These are phyloP conservation scores for Asterophora lycoperdoides DNA, from an alignment of 768 basidiomycete species.

Conservation along the genomic window DNA sequence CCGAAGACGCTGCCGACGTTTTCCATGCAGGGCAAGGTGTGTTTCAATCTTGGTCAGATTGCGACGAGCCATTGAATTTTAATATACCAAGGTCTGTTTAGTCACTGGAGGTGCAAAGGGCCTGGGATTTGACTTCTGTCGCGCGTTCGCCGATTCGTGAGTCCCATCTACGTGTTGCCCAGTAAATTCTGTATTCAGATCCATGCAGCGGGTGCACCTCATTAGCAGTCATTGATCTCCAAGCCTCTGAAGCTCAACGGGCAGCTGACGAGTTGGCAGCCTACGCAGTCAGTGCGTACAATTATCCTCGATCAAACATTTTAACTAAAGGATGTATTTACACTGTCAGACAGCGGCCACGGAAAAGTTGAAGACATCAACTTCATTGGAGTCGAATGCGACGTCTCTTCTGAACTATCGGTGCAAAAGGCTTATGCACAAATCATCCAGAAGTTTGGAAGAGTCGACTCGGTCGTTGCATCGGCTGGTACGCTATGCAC, in stretches of 20 bases:
- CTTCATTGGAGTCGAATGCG: constrained; percentile 76
- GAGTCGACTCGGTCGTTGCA: constrained; percentile 80
- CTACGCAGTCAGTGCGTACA: constrained; percentile 24
- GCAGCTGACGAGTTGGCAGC: constrained; percentile 64
- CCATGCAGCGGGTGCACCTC: constrained; percentile 67
- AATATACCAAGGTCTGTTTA: constrained; percentile 66
- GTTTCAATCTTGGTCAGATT: background rate
- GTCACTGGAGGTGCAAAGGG: constrained; percentile 94
- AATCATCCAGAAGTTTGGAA: constrained; percentile 61
- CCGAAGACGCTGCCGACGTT: constrained; percentile 66
- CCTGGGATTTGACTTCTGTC: constrained; percentile 85
- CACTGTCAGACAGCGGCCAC: constrained; percentile 48
- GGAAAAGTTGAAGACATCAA: constrained; percentile 53
- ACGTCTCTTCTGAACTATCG: constrained; percentile 78
- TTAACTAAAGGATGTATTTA: constrained; percentile 10
- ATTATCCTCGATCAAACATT: constrained; percentile 13
- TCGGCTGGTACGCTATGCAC: constrained; percentile 62
- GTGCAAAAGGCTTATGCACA: constrained; percentile 70
- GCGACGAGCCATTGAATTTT: background rate
- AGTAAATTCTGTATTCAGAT: background rate
- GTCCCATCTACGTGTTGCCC: constrained; percentile 19
- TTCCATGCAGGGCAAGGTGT: constrained; percentile 75
- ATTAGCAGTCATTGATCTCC: constrained; percentile 80
- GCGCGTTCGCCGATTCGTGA: constrained; percentile 84
- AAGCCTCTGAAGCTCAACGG: constrained; percentile 56